Percentiles rank a stretch among this genome's conserved stretches.
phyloP scores from a whole-genome alignment of 257 asterid genomes.

The Orobanche coerulescens region DNA sequence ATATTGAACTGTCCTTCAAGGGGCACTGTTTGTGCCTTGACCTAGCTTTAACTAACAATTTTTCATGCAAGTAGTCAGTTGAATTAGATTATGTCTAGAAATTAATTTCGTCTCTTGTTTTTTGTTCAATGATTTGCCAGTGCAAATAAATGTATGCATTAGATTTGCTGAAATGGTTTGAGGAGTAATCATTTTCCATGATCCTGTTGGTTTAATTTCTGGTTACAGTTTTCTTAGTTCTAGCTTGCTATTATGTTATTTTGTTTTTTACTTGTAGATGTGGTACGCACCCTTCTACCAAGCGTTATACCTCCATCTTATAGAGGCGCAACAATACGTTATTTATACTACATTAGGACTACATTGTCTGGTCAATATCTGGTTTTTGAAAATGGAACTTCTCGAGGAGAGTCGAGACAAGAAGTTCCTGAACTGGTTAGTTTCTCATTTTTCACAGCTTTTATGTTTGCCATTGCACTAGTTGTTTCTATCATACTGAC shows the following conservation, averaged over 20 bases:
- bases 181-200: no score
- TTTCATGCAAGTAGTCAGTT: no score
- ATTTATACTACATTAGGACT: slow-evolving; percentile 26
- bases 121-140: no score
- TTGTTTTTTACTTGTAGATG: slow-evolving; percentile 21
- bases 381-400: slow-evolving; percentile 21
- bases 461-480: no score
- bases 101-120: no score
- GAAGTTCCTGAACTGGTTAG: slow-evolving; percentile 27
- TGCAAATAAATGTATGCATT: no score
- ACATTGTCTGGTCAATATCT: slow-evolving; percentile 25
- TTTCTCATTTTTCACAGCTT: slow-evolving; percentile 7
- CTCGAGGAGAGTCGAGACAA: slow-evolving; percentile 23
- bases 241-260: background rate
- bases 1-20: no score
- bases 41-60: background rate
- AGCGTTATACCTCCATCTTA: slow-evolving; percentile 30
- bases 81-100: no score
- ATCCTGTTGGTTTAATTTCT: background rate
- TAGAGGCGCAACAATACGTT: slow-evolving; percentile 31
- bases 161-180: no score
- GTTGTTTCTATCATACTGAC: no score
- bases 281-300: slow-evolving; percentile 24
- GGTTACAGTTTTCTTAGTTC: background rate
- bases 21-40: no score